Percentiles rank a stretch among this genome's conserved stretches.
phyloP scores from a whole-genome alignment of 768 basidiomycete genomes.

The Tremella mesenterica region DNA sequence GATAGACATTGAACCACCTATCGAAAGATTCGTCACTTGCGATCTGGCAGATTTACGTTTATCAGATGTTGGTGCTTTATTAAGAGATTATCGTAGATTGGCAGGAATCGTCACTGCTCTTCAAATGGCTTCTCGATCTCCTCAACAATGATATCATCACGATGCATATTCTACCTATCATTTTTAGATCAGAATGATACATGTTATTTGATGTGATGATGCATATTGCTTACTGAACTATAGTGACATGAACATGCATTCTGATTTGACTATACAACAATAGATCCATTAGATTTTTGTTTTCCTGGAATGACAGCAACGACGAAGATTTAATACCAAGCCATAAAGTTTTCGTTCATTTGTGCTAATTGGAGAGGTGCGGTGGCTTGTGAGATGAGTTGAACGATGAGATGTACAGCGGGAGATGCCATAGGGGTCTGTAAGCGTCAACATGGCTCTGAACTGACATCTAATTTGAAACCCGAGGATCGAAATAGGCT shows the following conservation, averaged over 20 bases:
- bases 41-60: constrained; percentile 65
- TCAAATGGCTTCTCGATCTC: not conserved
- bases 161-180: not conserved
- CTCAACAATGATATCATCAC: too few relatives aligned
- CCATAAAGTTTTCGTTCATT: constrained; percentile 74
- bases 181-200: not conserved
- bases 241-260: too few relatives aligned
- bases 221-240: too few relatives aligned
- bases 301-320: constrained; percentile 1
- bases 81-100: constrained; percentile 61
- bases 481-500: constrained; percentile 11
- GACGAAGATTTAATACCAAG: constrained; percentile 55
- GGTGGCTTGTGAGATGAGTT: constrained; percentile 73
- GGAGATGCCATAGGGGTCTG: constrained; percentile 53
- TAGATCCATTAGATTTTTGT: too few relatives aligned
- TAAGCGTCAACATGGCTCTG: not conserved
- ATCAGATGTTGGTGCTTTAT: constrained; percentile 68
- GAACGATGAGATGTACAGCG: constrained; percentile 64
- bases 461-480: not conserved
- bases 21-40: constrained; percentile 39
- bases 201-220: too few relatives aligned
- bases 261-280: too few relatives aligned
- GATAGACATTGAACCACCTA: constrained; percentile 43
- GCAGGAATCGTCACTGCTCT: not conserved
- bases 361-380: constrained; percentile 75